phyloP scores from a whole-genome alignment of 108 stramenopile species.

The Cyclotella baltica region DNA sequence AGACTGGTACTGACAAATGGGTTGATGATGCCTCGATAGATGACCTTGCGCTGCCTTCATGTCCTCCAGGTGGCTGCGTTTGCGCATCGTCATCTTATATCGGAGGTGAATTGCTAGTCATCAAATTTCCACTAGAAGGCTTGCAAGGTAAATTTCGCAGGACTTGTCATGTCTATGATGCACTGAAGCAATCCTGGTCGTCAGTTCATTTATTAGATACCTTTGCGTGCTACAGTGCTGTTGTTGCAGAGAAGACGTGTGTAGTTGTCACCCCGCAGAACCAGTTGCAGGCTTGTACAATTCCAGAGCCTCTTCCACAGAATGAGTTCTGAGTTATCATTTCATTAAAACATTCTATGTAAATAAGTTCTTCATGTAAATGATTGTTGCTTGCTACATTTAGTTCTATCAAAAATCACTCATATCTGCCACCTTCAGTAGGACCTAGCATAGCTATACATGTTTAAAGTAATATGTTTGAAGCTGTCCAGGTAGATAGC shows the following conservation, averaged over 20 bases:
- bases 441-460: too few relatives aligned
- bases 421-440: too few relatives aligned
- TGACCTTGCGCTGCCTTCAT: conserved; percentile 13
- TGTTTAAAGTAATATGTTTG: too few relatives aligned
- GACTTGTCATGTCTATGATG: conserved; percentile 19
- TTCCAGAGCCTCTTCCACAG: conserved; percentile 3
- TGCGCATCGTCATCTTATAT: conserved; percentile 25
- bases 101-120: conserved; percentile 26
- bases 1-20: conserved; percentile 13
- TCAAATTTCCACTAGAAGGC: conserved; percentile 27
- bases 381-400: too few relatives aligned
- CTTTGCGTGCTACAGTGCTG: conserved; percentile 34
- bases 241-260: conserved; percentile 15
- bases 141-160: neutral
- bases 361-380: too few relatives aligned
- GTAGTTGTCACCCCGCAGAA: conserved; percentile 29
- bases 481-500: too few relatives aligned
- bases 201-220: conserved; percentile 22
- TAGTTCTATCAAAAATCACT: too few relatives aligned
- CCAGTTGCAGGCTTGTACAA: conserved; percentile 20
- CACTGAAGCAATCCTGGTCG: conserved; percentile 6
- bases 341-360: too few relatives aligned
- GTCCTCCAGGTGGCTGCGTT: conserved; percentile 35
- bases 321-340: neutral
- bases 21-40: conserved; percentile 5